A percentile compares a stretch with the other conserved stretches of the same genome.
These are phyloP conservation scores for Dactylorhiza incarnata DNA, from an alignment of 106 monocot genomes.

Conservation along the genomic window DNA sequence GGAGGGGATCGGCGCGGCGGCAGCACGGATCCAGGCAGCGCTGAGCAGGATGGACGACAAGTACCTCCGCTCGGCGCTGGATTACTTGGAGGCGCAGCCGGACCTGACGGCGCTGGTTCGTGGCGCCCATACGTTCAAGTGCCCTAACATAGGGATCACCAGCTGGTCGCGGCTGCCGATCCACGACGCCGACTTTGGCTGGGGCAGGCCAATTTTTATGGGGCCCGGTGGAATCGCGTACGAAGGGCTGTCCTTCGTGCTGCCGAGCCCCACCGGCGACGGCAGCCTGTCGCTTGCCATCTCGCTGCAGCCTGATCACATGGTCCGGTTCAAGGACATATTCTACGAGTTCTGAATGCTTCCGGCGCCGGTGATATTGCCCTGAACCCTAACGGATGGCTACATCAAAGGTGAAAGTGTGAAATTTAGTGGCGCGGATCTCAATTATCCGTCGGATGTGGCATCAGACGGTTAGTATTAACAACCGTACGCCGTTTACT, in stretches of 20 bases:
- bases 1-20: conserved; percentile 10
- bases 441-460: too few relatives aligned
- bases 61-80: conserved; percentile 73
- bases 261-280: conserved; percentile 60
- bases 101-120: conserved; percentile 57
- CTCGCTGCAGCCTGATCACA: conserved; percentile 70
- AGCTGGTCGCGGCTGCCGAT: conserved; percentile 75
- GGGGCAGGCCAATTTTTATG: conserved; percentile 78
- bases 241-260: conserved; percentile 59
- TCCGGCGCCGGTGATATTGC: too few relatives aligned
- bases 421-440: too few relatives aligned
- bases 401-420: too few relatives aligned
- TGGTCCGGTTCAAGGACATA: conserved; percentile 55
- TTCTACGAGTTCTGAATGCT: conserved; percentile 30
- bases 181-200: conserved; percentile 87
- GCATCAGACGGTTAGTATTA: too few relatives aligned
- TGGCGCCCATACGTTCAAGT: conserved; percentile 64
- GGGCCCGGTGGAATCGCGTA: conserved; percentile 69
- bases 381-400: too few relatives aligned
- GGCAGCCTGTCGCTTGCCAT: conserved; percentile 73
- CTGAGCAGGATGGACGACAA: conserved; percentile 60
- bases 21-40: conserved; percentile 37
- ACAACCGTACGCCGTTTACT: too few relatives aligned
- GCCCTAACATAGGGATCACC: conserved; percentile 76
- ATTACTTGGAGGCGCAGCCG: conserved; percentile 76